Percentiles rank a stretch among this genome's conserved stretches.
phyloP scores from a whole-genome alignment of 2,329 filamentous ascomycete genomes.

The Aspergillus awamori region DNA sequence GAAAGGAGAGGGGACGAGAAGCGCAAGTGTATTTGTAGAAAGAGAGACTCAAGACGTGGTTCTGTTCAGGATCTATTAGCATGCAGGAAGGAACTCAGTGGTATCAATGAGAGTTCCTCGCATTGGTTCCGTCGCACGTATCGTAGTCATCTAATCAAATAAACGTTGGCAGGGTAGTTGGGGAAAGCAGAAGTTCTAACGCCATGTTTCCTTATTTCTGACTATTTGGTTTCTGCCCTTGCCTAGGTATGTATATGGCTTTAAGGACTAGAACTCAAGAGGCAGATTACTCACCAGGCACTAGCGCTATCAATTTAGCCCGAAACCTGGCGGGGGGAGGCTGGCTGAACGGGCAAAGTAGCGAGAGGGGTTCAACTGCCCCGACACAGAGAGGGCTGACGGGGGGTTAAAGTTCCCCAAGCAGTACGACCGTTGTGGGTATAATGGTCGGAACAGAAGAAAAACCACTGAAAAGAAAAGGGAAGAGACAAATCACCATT shows the following conservation, averaged over 20 bases:
- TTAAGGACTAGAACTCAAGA: not conserved
- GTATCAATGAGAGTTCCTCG: not conserved
- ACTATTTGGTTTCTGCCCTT: not conserved
- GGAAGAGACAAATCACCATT: too few relatives aligned
- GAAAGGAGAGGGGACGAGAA: not conserved
- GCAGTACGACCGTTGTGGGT: not conserved
- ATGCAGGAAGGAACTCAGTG: not conserved
- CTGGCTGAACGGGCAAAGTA: slow-evolving; percentile 3
- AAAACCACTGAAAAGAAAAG: not conserved
- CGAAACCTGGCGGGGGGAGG: not conserved
- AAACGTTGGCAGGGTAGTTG: not conserved
- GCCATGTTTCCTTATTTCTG: not conserved
- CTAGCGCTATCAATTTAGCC: not conserved
- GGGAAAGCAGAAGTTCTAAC: not conserved
- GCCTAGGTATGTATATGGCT: not conserved
- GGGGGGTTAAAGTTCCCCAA: not conserved
- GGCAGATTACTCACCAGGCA: not conserved
- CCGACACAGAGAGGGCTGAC: not conserved
- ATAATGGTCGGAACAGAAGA: not conserved
- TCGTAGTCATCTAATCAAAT: too few relatives aligned
- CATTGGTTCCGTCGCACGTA: too few relatives aligned
- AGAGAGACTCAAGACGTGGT: not conserved
- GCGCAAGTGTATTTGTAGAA: not conserved
- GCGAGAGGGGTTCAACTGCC: slow-evolving; percentile 1
- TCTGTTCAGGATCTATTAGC: not conserved